Conservation (phyloP, 148 eudicot species). For the Mesembryanthemum crystallinum region DNA sequence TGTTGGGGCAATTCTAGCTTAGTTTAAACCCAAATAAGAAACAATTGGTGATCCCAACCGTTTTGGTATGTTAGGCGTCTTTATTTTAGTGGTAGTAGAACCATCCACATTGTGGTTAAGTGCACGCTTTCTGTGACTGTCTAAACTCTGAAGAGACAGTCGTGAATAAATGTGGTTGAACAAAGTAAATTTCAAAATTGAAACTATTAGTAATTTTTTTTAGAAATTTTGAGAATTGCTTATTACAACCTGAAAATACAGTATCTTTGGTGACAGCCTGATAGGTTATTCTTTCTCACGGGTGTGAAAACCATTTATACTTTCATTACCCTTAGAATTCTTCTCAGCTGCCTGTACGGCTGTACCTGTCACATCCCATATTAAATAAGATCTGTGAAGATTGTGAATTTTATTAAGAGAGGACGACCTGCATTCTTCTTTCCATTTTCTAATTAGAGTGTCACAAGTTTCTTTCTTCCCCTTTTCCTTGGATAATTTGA, state of each 20-base stretch:
- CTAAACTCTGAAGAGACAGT: no score
- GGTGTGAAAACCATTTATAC: background rate
- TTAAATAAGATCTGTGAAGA: background rate
- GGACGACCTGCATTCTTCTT: background rate
- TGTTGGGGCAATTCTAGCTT: no score
- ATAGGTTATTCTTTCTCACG: background rate
- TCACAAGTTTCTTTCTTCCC: background rate
- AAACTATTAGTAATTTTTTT: no score
- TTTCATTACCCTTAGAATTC: background rate
- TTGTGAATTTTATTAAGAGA: background rate
- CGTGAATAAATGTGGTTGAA: no score
- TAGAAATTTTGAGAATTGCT: background rate
- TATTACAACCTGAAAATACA: background rate
- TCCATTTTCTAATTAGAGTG: background rate
- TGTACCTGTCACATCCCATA: background rate
- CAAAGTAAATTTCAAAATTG: no score
- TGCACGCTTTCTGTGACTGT: no score
- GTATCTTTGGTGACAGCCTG: background rate
- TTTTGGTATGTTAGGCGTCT: no score
- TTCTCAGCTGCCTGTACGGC: background rate
- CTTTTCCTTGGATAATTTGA: no score
- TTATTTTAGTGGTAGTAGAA: no score
- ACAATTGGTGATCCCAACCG: no score
- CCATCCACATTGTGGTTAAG: no score
- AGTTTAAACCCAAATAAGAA: no score